Evolutionary conservation across 352 stramenopile genomes (phyloP).

Genomic region (Pythium oligandrum): DNA sequence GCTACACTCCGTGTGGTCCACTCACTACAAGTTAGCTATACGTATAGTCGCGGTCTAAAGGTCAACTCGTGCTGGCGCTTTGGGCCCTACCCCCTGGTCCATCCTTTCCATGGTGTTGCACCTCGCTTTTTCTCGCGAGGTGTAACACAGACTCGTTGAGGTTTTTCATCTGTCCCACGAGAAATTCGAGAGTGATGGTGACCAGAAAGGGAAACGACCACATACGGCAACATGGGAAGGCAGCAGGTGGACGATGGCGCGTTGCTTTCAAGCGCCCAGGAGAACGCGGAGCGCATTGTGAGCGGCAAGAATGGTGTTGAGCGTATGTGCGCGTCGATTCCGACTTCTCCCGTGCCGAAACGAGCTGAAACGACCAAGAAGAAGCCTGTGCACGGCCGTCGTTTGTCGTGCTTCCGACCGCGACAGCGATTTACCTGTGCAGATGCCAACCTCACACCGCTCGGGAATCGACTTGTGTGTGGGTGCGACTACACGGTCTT

Average conservation of each 20-base stretch:
- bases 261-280: neutral
- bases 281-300: neutral
- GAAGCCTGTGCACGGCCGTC: constrained; percentile 29
- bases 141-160: too few relatives aligned
- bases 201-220: neutral
- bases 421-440: constrained; percentile 40
- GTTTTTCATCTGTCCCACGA: too few relatives aligned
- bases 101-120: too few relatives aligned
- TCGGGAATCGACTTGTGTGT: constrained; percentile 8
- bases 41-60: too few relatives aligned
- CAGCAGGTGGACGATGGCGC: neutral
- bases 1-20: too few relatives aligned
- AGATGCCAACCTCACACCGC: neutral
- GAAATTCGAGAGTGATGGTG: too few relatives aligned
- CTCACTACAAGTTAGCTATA: too few relatives aligned
- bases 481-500: constrained; percentile 11
- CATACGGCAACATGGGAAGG: neutral
- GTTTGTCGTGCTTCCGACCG: constrained; percentile 61
- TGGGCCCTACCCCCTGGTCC: too few relatives aligned
- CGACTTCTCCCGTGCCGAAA: neutral
- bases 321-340: neutral
- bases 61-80: too few relatives aligned
- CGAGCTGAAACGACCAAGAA: neutral
- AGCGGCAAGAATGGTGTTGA: neutral
- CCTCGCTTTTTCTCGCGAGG: too few relatives aligned